Percentiles rank a stretch among this genome's conserved stretches.
phyloP scores from a whole-genome alignment of 2,329 filamentous ascomycete genomes.

The Beauveria bassiana region DNA sequence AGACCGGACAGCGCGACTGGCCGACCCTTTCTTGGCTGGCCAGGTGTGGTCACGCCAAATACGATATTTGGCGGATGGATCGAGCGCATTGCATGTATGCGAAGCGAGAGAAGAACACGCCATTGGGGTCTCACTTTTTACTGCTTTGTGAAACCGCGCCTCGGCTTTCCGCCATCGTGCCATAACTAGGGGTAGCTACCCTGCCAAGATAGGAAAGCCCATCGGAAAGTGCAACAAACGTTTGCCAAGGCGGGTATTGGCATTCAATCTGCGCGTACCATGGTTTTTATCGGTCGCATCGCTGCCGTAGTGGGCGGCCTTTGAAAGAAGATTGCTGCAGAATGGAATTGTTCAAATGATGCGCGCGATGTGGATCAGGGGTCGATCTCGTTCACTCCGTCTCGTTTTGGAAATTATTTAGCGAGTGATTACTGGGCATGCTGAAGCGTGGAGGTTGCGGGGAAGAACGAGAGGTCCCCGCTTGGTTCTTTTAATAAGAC shows the following conservation, averaged over 20 bases:
- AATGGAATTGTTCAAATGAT: no score
- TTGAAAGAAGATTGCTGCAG: background rate
- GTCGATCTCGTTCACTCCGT: background rate
- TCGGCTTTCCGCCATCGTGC: background rate
- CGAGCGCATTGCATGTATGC: background rate
- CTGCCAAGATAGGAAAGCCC: background rate
- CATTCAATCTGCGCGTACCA: background rate
- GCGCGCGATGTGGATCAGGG: background rate
- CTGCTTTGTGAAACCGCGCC: no score
- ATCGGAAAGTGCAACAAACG: background rate
- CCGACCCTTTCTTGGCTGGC: background rate
- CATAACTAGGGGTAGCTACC: background rate
- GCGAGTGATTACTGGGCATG: background rate
- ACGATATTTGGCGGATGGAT: background rate
- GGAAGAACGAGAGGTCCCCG: background rate
- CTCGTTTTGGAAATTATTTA: background rate
- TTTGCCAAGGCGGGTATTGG: no score
- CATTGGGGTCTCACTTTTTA: background rate
- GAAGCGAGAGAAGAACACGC: background rate
- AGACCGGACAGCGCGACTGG: background rate
- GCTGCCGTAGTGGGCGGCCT: background rate
- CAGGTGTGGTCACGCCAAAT: background rate
- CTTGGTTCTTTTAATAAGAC: background rate
- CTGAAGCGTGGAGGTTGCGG: background rate
- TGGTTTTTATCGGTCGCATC: background rate